Conservation (phyloP, 495 filamentous ascomycete species). For the Ramalina peruviana region DNA sequence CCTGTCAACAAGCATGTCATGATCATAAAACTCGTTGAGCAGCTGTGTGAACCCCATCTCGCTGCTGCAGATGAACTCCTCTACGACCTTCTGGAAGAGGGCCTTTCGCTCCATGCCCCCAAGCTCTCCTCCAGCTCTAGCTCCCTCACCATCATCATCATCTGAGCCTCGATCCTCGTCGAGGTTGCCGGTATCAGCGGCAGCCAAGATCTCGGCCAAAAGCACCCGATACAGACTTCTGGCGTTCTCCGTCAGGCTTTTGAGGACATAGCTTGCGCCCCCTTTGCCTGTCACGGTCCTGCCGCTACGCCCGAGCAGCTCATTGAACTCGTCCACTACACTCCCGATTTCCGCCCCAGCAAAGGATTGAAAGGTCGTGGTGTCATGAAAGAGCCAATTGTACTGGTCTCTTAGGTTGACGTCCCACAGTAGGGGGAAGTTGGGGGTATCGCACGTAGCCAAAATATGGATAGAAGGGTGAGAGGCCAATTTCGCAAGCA, state of each 20-base stretch:
- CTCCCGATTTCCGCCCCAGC: constrained; percentile 48
- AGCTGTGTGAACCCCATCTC: constrained; percentile 91
- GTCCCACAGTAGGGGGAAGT: constrained; percentile 84
- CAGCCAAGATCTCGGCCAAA: constrained; percentile 69
- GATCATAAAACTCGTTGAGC: constrained; percentile 95
- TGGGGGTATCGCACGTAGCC: constrained; percentile 73
- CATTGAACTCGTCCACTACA: constrained; percentile 75
- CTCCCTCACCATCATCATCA: constrained; percentile 22
- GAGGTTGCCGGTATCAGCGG: constrained; percentile 34
- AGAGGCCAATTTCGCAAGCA: constrained; percentile 62
- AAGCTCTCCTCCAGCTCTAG: constrained; percentile 12
- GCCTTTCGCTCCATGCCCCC: constrained; percentile 64
- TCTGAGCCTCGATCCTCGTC: constrained; percentile 16
- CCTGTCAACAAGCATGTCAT: constrained; percentile 83
- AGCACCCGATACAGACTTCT: constrained; percentile 71
- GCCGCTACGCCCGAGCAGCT: constrained; percentile 73
- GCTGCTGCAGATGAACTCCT: constrained; percentile 91
- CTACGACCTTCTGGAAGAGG: constrained; percentile 86
- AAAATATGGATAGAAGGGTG: constrained; percentile 62
- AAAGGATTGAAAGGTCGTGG: constrained; percentile 74
- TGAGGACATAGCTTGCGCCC: constrained; percentile 81
- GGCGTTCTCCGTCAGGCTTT: constrained; percentile 82
- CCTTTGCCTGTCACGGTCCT: constrained; percentile 75
- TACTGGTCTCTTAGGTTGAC: constrained; percentile 60
- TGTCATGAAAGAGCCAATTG: constrained; percentile 84